Evolutionary conservation across 345 rosid species (phyloP), one percentile per base, ranked within the genome.

Genomic region (Raphanus raphanistrum): DNA sequence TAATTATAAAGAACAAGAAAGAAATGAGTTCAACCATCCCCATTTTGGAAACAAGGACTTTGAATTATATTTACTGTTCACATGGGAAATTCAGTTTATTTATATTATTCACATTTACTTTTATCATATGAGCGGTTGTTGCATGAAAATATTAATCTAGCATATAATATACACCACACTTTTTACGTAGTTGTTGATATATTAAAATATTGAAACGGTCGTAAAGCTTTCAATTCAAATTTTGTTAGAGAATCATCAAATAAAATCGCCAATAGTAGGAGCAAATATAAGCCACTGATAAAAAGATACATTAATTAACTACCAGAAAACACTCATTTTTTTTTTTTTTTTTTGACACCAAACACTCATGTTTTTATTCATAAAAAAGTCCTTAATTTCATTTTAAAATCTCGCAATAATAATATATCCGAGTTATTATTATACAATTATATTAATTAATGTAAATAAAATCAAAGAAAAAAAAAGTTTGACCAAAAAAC

Each of bases 201-300:
- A 1, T 55, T 57, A 57, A 13, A 64, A 70, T 64, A 77, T 55
- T 55, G 66, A 71, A 77, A 77, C 80, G 80, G 80, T 64, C 80
- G 48, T 36, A 54, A 54, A 28, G 1, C 63, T 28, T 52, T 76
- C 32, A 50, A 7, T 63, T 76, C 58, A 35, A 68, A 21, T 0
- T 26, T 68, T 26, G n/a, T 2, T 50, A 5, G 5, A 45, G 15
- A 69, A 76, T 27, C 64, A 36, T 11, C 4, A 57, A 6, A 58
- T 57, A 29, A 41, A 66, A 35, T 54, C 25, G 8, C 12, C 28
- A 64, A 32, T 60, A 41, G 10, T 70, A 52, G 4, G 4, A 25
- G 55, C 27, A 58, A 25, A 63, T 3, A 64, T 3, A 26, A 63
- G 4, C 25, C 32, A 17, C 17, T 13, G n/a, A 32, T 45, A 31